Evolutionary conservation across 805 yeast species (phyloP).

Genomic region (Grigorovia transvaalensis): DNA sequence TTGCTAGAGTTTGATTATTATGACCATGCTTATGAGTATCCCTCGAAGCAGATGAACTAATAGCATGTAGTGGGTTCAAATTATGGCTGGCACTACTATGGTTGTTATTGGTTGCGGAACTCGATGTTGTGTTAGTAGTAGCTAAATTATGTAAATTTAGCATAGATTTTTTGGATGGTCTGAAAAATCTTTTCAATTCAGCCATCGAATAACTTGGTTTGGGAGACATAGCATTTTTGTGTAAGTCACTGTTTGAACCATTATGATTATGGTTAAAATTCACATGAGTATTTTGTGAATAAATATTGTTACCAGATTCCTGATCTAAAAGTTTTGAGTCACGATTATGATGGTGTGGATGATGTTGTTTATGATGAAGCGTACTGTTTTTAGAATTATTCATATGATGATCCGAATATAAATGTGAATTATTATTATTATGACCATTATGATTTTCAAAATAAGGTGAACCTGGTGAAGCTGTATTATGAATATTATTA

Average conservation of each 20-base stretch:
- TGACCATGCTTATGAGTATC: neutral
- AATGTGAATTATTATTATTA: neutral
- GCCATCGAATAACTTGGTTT: conserved; percentile 43
- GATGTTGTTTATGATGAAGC: neutral
- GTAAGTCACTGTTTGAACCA: neutral
- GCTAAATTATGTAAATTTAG: conserved; percentile 4
- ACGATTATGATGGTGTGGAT: neutral
- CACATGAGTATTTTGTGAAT: neutral
- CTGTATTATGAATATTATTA: neutral
- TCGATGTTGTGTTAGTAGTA: conserved; percentile 4
- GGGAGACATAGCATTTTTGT: conserved; percentile 11
- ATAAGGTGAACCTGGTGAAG: neutral
- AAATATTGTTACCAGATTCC: conserved; percentile 1
- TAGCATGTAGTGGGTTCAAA: neutral
- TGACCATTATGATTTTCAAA: neutral
- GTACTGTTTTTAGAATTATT: neutral
- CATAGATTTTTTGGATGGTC: conserved; percentile 34
- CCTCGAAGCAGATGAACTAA: neutral
- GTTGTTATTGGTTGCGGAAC: neutral
- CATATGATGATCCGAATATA: neutral
- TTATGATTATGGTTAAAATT: conserved; percentile 1
- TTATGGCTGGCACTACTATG: neutral
- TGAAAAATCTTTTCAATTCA: conserved; percentile 61
- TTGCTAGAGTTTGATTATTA: conserved; percentile 1
- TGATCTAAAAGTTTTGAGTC: conserved; percentile 1